Percentiles rank a stretch among this genome's conserved stretches.
Evolutionary conservation across 225 moss, liverwort and hornwort genomes (phyloP).

Genomic region (Straminergon stramineum): DNA sequence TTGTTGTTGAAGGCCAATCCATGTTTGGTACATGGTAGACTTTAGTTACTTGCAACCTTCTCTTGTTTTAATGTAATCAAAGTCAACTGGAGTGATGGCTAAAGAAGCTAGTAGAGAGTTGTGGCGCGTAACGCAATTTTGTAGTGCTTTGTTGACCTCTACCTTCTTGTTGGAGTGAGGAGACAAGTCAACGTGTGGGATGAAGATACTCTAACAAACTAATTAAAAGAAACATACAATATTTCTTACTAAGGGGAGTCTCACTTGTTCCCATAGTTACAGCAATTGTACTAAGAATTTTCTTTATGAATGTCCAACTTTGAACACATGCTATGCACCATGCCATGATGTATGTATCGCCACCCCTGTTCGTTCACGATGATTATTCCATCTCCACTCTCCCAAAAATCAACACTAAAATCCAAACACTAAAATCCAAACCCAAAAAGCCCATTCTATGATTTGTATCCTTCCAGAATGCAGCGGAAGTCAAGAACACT

Average conservation of each 20-base stretch:
- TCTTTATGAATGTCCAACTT: neutral
- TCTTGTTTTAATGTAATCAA: neutral
- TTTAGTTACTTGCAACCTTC: rapidly evolving
- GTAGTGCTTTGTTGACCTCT: neutral
- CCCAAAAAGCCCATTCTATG: neutral
- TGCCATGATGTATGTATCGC: neutral
- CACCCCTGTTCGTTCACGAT: neutral
- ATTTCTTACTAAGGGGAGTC: neutral
- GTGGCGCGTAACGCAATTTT: neutral
- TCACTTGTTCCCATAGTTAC: neutral
- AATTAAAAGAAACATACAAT: neutral
- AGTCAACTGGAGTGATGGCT: rapidly evolving
- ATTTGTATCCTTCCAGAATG: neutral
- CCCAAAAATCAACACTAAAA: neutral
- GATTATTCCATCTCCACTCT: too few species aligned
- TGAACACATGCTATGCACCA: neutral
- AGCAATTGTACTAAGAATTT: neutral
- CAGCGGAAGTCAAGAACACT: neutral
- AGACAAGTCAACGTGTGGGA: neutral
- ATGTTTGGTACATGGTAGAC: neutral
- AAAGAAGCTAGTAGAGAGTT: rapidly evolving
- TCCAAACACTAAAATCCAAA: neutral
- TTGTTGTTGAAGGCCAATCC: rapidly evolving
- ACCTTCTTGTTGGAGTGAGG: too few species aligned
- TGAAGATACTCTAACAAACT: neutral